Percentiles rank a stretch among this genome's conserved stretches.
Conservation (phyloP, 2,329 filamentous ascomycete species). For the Cladosporium sp. region DNA sequence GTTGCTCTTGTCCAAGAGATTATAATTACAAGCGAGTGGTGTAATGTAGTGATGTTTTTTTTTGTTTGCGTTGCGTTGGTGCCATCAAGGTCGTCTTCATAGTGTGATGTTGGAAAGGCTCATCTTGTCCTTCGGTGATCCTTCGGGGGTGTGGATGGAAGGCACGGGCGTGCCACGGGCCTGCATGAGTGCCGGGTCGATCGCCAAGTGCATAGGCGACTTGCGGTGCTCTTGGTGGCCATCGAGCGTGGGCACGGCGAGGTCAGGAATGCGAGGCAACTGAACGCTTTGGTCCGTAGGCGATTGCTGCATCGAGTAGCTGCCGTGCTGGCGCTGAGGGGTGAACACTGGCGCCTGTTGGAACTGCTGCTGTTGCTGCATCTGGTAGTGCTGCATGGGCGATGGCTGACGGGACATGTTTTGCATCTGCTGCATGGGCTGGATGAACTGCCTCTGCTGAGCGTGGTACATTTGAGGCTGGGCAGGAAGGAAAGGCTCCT, state of each 20-base stretch:
- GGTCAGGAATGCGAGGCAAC: slow-evolving; percentile 34
- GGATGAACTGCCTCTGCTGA: slow-evolving; percentile 27
- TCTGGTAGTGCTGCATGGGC: slow-evolving; percentile 20
- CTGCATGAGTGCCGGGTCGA: slow-evolving; percentile 33
- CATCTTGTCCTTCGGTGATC: slow-evolving; percentile 43
- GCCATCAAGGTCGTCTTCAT: slow-evolving; percentile 21
- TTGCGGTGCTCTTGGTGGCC: slow-evolving; percentile 21
- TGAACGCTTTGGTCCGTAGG: slow-evolving; percentile 30
- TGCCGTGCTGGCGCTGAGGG: slow-evolving; percentile 12
- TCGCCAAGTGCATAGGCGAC: slow-evolving; percentile 25
- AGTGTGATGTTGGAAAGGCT: slow-evolving; percentile 41
- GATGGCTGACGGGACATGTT: slow-evolving; percentile 20
- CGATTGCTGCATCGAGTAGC: slow-evolving; percentile 20
- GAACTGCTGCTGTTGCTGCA: slow-evolving; percentile 21
- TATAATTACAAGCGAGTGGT: slow-evolving; percentile 22
- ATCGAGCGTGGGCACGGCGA: slow-evolving; percentile 24
- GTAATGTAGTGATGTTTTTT: slow-evolving; percentile 10
- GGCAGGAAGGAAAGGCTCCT: slow-evolving; percentile 39
- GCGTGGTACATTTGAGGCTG: slow-evolving; percentile 29
- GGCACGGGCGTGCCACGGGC: slow-evolving; percentile 31
- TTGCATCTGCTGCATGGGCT: slow-evolving; percentile 34
- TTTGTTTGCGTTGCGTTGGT: background rate
- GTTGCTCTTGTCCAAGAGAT: slow-evolving; percentile 19
- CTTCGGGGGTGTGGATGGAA: slow-evolving; percentile 34
- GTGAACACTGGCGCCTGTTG: slow-evolving; percentile 13